Evolutionary conservation across 495 filamentous ascomycete species (phyloP), one percentile per base, ranked within the genome.

Genomic region (Chaetomium tenue): DNA sequence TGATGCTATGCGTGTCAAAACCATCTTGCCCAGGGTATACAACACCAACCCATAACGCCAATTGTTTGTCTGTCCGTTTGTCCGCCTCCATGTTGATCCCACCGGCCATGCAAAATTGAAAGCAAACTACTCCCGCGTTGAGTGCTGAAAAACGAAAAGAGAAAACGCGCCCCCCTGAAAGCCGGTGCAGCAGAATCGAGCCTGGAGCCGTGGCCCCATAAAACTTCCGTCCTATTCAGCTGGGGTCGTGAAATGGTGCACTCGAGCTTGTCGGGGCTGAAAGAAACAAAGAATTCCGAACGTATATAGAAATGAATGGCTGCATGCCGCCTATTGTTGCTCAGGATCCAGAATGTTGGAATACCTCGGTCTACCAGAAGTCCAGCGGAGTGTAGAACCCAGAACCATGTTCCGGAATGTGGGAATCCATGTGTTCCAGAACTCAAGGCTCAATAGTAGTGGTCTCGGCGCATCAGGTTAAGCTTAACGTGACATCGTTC

Each of bases 1-100:
- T 52, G n/a, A 20, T 55, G 48, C 48, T 16, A 26, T 26, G 48
- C 48, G 15, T 52, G 20, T 26, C 48, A 52, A 26, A 52, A 13
- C 20, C 46, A 7, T 16, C 3, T 22, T 7, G 25, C 7, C 37
- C 18, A 7, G 20, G 20, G 54, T 40, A 42, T 57, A 40, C 16
- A 40, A 57, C 54, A 57, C 54, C 4, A 57, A 12, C 22, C 20
- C 54, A 40, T 40, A 57, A 40, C 30, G 28, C 25, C 26, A 53
- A 30, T 30, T 1, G 25, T 30, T 26, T n/a, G 18, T 23, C 33
- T 12, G n/a, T 57, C 22, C 25, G 13, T 15, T 3, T 56, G 53
- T 20, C 7, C 12, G 44, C n/a, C 44, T 18, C 18, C 46, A 23
- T 50, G 18, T 50, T 20, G 18, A 18, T 18, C 28, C 52, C 30